Conservation (phyloP, 164 flowering plant species). For the Akebia trifoliata region DNA sequence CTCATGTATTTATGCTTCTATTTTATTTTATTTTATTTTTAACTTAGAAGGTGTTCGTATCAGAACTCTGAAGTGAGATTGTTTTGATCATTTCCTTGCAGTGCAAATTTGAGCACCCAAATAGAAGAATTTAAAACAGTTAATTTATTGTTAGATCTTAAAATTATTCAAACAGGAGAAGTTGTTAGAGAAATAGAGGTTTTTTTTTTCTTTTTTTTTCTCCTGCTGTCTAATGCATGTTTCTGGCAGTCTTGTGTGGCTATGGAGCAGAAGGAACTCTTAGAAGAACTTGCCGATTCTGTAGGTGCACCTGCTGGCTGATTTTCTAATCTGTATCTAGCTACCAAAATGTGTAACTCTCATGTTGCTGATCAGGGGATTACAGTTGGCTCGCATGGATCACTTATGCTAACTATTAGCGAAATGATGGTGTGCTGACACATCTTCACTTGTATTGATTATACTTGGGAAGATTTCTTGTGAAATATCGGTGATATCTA, state of each 20-base stretch:
- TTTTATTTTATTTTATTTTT: too few species aligned
- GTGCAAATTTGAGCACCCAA: too few species aligned
- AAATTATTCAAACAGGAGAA: background rate
- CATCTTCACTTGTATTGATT: too few species aligned
- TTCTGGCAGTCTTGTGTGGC: conserved; percentile 68
- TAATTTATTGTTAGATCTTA: background rate
- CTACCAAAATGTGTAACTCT: background rate
- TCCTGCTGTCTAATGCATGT: conserved; percentile 3
- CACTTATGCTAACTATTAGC: background rate
- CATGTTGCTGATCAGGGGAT: background rate
- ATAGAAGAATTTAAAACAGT: too few species aligned
- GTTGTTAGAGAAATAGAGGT: background rate
- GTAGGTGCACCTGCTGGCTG: conserved; percentile 38
- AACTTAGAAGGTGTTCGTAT: too few species aligned
- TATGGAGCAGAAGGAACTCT: conserved; percentile 81
- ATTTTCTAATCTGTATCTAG: too few species aligned
- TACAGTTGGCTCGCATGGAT: background rate
- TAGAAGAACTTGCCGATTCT: conserved; percentile 84
- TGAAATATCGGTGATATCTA: too few species aligned
- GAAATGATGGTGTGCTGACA: background rate
- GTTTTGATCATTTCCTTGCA: too few species aligned
- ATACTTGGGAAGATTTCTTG: too few species aligned
- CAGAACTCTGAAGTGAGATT: too few species aligned
- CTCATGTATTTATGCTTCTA: too few species aligned
- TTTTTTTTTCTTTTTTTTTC: background rate